Conservation (phyloP, 495 filamentous ascomycete genomes). For the Copromyces sp. region DNA sequence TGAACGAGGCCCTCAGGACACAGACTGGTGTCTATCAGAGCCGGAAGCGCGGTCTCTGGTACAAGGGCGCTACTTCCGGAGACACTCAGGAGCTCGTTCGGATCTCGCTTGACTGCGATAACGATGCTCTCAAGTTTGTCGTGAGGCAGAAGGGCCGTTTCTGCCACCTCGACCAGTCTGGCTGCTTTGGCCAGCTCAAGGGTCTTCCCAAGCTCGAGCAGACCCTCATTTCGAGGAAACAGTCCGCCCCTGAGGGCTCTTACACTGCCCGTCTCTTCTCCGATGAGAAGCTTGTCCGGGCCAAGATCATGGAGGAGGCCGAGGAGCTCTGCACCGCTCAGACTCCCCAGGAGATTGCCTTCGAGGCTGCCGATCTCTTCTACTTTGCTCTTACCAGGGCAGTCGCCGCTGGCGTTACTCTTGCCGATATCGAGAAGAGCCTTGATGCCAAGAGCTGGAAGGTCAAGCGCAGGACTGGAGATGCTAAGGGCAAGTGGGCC, state of each 20-base stretch:
- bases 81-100: constrained; percentile 82
- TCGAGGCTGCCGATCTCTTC: constrained; percentile 88
- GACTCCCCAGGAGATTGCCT: constrained; percentile 73
- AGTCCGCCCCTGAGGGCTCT: constrained; percentile 72
- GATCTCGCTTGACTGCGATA: constrained; percentile 82
- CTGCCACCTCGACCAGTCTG: constrained; percentile 84
- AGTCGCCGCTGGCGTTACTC: constrained; percentile 65
- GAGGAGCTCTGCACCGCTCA: constrained; percentile 83
- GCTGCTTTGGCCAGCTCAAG: constrained; percentile 78
- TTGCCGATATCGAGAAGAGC: constrained; percentile 82
- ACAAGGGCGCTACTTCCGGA: constrained; percentile 90
- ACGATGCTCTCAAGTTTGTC: constrained; percentile 79
- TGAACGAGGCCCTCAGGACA: constrained; percentile 73
- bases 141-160: constrained; percentile 89
- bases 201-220: constrained; percentile 78
- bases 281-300: constrained; percentile 76
- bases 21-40: constrained; percentile 93
- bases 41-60: constrained; percentile 88
- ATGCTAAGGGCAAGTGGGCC: constrained; percentile 86
- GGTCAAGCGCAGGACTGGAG: constrained; percentile 80
- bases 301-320: constrained; percentile 98
- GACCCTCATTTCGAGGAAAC: constrained; percentile 69
- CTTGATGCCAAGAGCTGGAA: constrained; percentile 92
- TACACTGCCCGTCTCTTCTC: constrained; percentile 90
- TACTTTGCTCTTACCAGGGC: constrained; percentile 94